Conservation (phyloP, 805 yeast genomes). For the Barnettozyma vustinii region DNA sequence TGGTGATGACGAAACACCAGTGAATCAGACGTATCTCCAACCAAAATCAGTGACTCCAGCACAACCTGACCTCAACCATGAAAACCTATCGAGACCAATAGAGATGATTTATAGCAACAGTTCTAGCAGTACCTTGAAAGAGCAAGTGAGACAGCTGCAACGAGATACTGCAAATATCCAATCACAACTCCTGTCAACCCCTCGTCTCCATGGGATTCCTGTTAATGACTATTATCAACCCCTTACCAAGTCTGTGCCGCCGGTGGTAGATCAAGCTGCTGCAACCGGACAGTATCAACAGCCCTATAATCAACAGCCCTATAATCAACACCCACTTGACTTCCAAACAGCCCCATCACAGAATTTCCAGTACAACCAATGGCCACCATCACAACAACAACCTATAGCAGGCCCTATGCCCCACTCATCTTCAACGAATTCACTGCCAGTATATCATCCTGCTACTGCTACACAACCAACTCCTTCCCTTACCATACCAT, state of each 20-base stretch:
- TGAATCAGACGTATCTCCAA: neutral
- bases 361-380: neutral
- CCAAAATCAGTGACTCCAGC: neutral
- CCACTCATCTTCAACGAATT: neutral
- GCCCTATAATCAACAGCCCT: neutral
- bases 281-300: neutral
- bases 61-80: neutral
- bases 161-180: conserved; percentile 21
- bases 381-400: neutral
- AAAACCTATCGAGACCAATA: neutral
- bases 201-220: neutral
- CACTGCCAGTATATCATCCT: neutral
- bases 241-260: neutral
- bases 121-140: conserved; percentile 9
- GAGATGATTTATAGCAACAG: neutral
- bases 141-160: conserved; percentile 20
- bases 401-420: neutral
- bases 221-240: neutral
- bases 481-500: neutral
- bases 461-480: neutral
- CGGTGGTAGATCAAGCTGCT: neutral
- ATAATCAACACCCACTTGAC: neutral
- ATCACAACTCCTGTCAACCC: conserved; percentile 12
- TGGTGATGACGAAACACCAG: neutral
- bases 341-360: neutral